Percentiles rank a stretch among this genome's conserved stretches.
Evolutionary conservation across 1,284 basidiomycete species (phyloP).

Genomic region (Albatrellus sp.): DNA sequence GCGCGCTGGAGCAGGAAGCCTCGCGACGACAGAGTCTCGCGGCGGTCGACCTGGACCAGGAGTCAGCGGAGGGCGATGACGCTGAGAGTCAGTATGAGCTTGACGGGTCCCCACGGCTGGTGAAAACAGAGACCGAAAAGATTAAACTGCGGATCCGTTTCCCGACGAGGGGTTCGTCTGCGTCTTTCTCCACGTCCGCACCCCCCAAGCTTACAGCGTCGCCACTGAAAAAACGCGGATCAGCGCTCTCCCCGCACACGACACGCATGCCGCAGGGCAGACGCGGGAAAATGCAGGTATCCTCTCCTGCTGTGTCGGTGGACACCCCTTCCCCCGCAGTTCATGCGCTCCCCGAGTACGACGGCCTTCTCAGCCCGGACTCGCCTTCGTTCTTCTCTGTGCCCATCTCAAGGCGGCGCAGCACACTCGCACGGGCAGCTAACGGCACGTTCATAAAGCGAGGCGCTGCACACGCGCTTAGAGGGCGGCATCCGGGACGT

Average conservation of each 20-base stretch:
- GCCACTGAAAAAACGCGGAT: not conserved
- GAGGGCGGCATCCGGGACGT: conserved; percentile 6
- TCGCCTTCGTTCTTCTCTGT: not conserved
- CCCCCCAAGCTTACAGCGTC: conserved; percentile 5
- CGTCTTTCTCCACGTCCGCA: conserved; percentile 2
- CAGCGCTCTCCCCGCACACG: not conserved
- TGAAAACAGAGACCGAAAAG: conserved; percentile 10
- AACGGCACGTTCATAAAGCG: not conserved
- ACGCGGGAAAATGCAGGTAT: not conserved
- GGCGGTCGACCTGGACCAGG: conserved; percentile 9
- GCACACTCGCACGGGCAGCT: not conserved
- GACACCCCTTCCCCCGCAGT: not conserved
- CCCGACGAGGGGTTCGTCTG: conserved; percentile 12
- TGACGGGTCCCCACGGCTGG: no score
- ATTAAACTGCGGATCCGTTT: conserved; percentile 29
- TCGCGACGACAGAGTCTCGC: conserved; percentile 7
- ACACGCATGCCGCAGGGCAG: not conserved
- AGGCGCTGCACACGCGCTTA: not conserved
- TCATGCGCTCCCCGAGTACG: no score
- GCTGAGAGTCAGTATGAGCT: no score
- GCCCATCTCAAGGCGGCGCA: not conserved
- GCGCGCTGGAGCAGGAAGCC: conserved; percentile 17
- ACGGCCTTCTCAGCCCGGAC: no score
- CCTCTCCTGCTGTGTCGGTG: not conserved
- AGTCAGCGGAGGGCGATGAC: not conserved